Conservation (phyloP, 805 yeast genomes). For the Metschnikowia kunwiensis region DNA sequence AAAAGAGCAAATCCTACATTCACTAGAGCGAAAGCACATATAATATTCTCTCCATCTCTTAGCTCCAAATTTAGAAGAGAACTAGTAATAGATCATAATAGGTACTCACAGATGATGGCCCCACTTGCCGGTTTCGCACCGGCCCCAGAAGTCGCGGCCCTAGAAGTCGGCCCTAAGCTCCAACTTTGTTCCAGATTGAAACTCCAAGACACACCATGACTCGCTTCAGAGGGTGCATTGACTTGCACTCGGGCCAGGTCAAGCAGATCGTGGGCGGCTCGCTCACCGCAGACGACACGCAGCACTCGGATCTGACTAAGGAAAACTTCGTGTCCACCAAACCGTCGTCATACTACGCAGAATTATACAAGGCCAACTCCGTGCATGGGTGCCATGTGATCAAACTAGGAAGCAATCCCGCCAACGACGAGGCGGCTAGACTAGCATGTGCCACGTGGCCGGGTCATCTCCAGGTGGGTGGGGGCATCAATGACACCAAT, state of each 20-base stretch:
- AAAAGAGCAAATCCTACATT: too few relatives aligned
- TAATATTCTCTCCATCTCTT: too few relatives aligned
- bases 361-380: constrained; percentile 55
- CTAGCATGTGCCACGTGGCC: constrained; percentile 80
- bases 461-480: constrained; percentile 76
- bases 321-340: constrained; percentile 74
- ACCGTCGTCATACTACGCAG: constrained; percentile 73
- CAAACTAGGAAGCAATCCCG: constrained; percentile 73
- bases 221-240: constrained; percentile 88
- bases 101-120: too few relatives aligned
- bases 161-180: neutral
- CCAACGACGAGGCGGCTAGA: constrained; percentile 78
- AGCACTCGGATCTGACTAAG: constrained; percentile 27
- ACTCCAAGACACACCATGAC: constrained; percentile 59
- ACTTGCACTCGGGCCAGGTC: constrained; percentile 90
- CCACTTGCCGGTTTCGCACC: constrained; percentile 1
- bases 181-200: neutral
- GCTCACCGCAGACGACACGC: constrained; percentile 51
- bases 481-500: constrained; percentile 78
- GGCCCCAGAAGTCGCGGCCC: neutral
- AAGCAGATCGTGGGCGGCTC: constrained; percentile 98
- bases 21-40: too few relatives aligned
- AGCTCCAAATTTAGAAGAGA: too few relatives aligned
- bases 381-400: constrained; percentile 88
- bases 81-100: neutral